These are phyloP conservation scores for Trichophaea hybrida DNA, from an alignment of 2,329 filamentous ascomycete genomes.

Conservation along the genomic window DNA sequence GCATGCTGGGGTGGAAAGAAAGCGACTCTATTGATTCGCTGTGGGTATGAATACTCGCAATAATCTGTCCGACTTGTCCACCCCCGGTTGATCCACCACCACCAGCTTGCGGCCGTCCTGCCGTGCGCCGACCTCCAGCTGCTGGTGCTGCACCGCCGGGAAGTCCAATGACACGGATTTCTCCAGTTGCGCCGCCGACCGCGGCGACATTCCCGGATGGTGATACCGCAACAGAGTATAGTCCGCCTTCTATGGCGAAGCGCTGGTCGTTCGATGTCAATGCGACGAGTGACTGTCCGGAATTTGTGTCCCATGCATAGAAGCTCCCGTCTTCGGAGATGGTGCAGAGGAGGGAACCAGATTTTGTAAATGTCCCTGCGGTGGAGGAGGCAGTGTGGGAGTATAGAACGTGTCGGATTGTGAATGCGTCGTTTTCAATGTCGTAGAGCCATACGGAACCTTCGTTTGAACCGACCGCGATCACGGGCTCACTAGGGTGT, in stretches of 20 bases:
- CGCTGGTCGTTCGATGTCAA: slow-evolving; percentile 72
- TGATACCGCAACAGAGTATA: slow-evolving; percentile 76
- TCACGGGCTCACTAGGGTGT: slow-evolving; percentile 49
- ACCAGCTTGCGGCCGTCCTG: slow-evolving; percentile 22
- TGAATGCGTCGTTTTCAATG: slow-evolving; percentile 57
- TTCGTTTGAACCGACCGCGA: slow-evolving; percentile 79
- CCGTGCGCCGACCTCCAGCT: slow-evolving; percentile 22
- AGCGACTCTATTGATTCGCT: slow-evolving; percentile 66
- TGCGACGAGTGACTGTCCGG: slow-evolving; percentile 53
- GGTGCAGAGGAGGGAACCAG: slow-evolving; percentile 73
- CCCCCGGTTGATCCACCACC: slow-evolving; percentile 28
- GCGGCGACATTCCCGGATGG: slow-evolving; percentile 67
- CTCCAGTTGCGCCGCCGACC: slow-evolving; percentile 73
- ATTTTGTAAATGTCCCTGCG: slow-evolving; percentile 77
- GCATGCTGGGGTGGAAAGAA: slow-evolving; percentile 42
- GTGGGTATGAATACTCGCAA: slow-evolving; percentile 72
- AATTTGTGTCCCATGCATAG: slow-evolving; percentile 74
- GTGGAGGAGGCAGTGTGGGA: slow-evolving; percentile 76
- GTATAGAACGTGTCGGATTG: slow-evolving; percentile 84
- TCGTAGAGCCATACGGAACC: slow-evolving; percentile 93
- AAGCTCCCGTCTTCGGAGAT: slow-evolving; percentile 79
- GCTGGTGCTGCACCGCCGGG: slow-evolving; percentile 41
- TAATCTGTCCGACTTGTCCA: slow-evolving; percentile 51
- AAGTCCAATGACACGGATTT: slow-evolving; percentile 71
- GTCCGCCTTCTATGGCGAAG: slow-evolving; percentile 78